These are phyloP conservation scores for Gilbertella persicaria DNA, from an alignment of 371 early-diverging fungal genomes.

Conservation along the genomic window DNA sequence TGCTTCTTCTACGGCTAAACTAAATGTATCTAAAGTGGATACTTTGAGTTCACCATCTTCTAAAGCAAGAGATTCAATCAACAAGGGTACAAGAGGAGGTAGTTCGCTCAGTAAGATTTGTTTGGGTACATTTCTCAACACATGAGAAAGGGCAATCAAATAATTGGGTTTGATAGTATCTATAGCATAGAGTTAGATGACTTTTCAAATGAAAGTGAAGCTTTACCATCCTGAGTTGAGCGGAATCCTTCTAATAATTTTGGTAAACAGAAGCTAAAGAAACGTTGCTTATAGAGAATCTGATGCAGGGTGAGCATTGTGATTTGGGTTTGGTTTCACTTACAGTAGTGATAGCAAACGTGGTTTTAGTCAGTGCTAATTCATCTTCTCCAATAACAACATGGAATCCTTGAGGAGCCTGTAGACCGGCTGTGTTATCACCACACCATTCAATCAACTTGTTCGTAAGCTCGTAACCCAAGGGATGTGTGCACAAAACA, in stretches of 20 bases:
- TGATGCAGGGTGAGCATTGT: slow-evolving; percentile 21
- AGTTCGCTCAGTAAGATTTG: slow-evolving; percentile 78
- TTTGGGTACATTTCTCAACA: slow-evolving; percentile 80
- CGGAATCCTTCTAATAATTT: slow-evolving; percentile 68
- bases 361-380: slow-evolving; percentile 67
- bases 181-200: too few species aligned
- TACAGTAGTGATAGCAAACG: slow-evolving; percentile 72
- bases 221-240: slow-evolving; percentile 5
- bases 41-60: slow-evolving; percentile 66
- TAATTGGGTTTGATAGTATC: slow-evolving; percentile 59
- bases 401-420: slow-evolving; percentile 69
- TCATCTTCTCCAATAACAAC: slow-evolving; percentile 70
- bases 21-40: slow-evolving; percentile 77
- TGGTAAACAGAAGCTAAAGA: slow-evolving; percentile 78
- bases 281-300: slow-evolving; percentile 81
- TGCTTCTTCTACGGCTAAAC: slow-evolving; percentile 62
- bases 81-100: slow-evolving; percentile 72
- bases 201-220: too few species aligned
- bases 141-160: slow-evolving; percentile 79
- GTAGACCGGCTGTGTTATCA: slow-evolving; percentile 39
- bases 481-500: slow-evolving; percentile 50
- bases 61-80: slow-evolving; percentile 69
- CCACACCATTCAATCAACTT: slow-evolving; percentile 59
- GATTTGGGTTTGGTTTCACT: slow-evolving; percentile 1
- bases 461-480: slow-evolving; percentile 61